Conservation (phyloP, 2,329 filamentous ascomycete species). For the Stachybotrys echinatus region DNA sequence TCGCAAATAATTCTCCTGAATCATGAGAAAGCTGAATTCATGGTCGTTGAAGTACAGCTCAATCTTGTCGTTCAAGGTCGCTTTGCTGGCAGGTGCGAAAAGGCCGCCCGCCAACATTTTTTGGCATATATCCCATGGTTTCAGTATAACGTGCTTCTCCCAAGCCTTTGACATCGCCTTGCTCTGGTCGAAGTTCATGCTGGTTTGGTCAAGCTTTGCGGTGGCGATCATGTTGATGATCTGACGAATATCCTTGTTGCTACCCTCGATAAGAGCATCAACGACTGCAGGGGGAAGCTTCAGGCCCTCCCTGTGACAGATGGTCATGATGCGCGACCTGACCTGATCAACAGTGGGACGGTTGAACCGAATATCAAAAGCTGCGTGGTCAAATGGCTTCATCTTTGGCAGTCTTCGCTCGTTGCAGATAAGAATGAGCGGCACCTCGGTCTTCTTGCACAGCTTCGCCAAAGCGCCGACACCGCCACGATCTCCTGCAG, state of each 20-base stretch:
- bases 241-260: conserved; percentile 91
- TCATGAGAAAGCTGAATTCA: conserved; percentile 95
- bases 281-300: conserved; percentile 80
- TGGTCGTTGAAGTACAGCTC: conserved; percentile 99
- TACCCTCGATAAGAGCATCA: conserved; percentile 92
- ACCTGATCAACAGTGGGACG: conserved; percentile 89
- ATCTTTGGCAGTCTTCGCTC: conserved; percentile 91
- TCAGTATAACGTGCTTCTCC: conserved; percentile 95
- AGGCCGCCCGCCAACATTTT: conserved; percentile 87
- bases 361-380: conserved; percentile 81
- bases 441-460: conserved; percentile 91
- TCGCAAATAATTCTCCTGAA: conserved; percentile 94
- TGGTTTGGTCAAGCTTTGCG: conserved; percentile 77
- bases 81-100: conserved; percentile 76
- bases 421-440: conserved; percentile 97
- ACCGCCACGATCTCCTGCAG: conserved; percentile 89
- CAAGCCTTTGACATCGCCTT: conserved; percentile 96
- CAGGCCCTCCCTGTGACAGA: conserved; percentile 85
- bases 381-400: conserved; percentile 90
- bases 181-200: conserved; percentile 77
- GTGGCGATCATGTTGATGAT: conserved; percentile 99
- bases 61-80: conserved; percentile 93
- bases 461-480: conserved; percentile 91
- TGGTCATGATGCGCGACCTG: conserved; percentile 86
- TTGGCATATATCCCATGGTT: conserved; percentile 95